A percentile compares a stretch with the other conserved stretches of the same genome.
Evolutionary conservation across 1,139 yeast species (phyloP).

Genomic region (Candida smagusa): DNA sequence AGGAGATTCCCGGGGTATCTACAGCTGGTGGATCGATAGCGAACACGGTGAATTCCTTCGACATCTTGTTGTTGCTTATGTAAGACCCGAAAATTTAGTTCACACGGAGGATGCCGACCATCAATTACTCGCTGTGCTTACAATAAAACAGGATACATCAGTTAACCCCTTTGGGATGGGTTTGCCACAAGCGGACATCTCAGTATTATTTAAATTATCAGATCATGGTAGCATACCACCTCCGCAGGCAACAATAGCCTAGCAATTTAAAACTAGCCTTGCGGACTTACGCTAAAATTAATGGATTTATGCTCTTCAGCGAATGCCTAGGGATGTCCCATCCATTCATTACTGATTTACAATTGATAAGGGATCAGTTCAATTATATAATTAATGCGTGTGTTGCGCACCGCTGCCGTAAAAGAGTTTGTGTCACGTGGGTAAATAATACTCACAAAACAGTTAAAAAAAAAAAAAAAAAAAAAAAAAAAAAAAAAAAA

Average conservation of each 20-base stretch:
- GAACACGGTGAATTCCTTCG: constrained; percentile 41
- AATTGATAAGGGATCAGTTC: not conserved
- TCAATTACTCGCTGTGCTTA: not conserved
- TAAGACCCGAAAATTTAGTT: not conserved
- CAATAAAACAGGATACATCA: not conserved
- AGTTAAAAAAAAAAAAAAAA: not conserved
- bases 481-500: not conserved
- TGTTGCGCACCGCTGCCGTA: not conserved
- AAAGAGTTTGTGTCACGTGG: not conserved
- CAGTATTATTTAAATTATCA: too few relatives aligned
- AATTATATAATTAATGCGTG: constrained; percentile 1
- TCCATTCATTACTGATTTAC: too few relatives aligned
- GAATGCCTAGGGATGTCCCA: too few relatives aligned
- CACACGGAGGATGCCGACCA: not conserved
- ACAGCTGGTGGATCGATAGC: constrained; percentile 45
- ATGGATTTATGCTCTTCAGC: too few relatives aligned
- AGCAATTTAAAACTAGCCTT: too few relatives aligned
- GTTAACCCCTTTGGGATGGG: not conserved
- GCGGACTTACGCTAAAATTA: too few relatives aligned
- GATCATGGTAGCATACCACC: too few relatives aligned
- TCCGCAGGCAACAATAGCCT: too few relatives aligned
- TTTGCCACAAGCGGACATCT: not conserved
- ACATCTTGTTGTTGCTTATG: constrained; percentile 4
- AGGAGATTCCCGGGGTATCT: constrained; percentile 4
- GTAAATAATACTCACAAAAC: not conserved